Conservation (phyloP, 78 protist species). For the Dictyostelium firmibasis region DNA sequence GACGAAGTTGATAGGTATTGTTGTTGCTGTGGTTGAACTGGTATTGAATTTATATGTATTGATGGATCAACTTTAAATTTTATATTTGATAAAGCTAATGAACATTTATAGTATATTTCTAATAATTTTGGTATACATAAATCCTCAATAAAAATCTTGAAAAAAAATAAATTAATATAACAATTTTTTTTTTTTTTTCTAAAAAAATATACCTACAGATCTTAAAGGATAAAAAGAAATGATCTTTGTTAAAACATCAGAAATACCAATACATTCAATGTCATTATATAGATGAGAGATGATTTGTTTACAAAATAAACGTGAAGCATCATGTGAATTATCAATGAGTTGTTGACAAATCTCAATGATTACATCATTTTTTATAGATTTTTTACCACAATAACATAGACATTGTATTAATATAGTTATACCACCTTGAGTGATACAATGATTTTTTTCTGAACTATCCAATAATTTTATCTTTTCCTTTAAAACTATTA, state of each 20-base stretch:
- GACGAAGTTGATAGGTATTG: neutral
- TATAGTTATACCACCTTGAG: constrained; percentile 47
- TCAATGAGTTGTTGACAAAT: constrained; percentile 45
- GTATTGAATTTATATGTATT: constrained; percentile 17
- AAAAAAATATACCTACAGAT: constrained; percentile 75
- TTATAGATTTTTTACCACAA: constrained; percentile 32
- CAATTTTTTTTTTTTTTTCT: neutral
- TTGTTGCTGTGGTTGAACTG: neutral
- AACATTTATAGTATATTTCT: constrained; percentile 63
- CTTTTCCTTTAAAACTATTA: constrained; percentile 8
- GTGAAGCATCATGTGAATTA: constrained; percentile 40
- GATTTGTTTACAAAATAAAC: constrained; percentile 69
- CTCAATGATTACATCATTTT: constrained; percentile 41
- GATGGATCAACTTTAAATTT: constrained; percentile 1
- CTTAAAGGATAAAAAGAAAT: constrained; percentile 46
- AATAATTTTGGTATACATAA: constrained; percentile 57
- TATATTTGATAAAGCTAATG: constrained; percentile 26
- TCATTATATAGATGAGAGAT: constrained; percentile 33
- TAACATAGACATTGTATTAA: constrained; percentile 54
- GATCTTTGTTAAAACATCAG: constrained; percentile 37
- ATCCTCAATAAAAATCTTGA: constrained; percentile 63
- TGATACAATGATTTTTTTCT: constrained; percentile 34
- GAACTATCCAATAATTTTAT: constrained; percentile 13
- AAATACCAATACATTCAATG: constrained; percentile 65
- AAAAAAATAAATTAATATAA: too few relatives aligned